These are phyloP conservation scores for Trichoderma koningii DNA, from an alignment of 2,329 filamentous ascomycete genomes.

Conservation along the genomic window DNA sequence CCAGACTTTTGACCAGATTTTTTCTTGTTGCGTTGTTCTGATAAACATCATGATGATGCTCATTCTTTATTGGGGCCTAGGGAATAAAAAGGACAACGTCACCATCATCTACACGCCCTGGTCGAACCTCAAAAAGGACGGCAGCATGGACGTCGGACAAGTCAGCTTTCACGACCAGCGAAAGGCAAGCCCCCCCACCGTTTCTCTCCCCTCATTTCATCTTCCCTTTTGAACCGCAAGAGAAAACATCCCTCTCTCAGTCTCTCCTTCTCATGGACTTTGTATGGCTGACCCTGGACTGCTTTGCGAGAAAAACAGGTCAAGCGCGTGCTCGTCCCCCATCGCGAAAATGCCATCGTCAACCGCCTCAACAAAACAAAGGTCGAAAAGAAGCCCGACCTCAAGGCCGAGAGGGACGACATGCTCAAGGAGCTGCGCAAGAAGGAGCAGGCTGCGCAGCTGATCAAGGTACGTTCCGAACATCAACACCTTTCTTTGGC, in stretches of 20 bases:
- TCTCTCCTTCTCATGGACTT: not conserved
- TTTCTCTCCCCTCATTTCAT: no score
- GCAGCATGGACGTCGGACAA: conserved; percentile 92
- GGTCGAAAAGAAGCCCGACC: conserved; percentile 81
- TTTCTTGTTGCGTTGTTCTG: no score
- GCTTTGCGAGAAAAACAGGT: conserved; percentile 56
- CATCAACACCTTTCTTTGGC: not conserved
- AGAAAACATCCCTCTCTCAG: not conserved
- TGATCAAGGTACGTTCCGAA: conserved; percentile 58
- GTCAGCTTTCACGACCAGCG: conserved; percentile 91
- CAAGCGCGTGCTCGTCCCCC: conserved; percentile 75
- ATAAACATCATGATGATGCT: no score
- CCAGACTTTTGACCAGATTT: no score
- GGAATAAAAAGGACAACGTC: conserved; percentile 98
- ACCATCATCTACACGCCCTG: conserved; percentile 97
- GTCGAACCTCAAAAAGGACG: conserved; percentile 94
- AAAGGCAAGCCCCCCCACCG: conserved; percentile 47
- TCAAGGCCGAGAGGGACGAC: conserved; percentile 80
- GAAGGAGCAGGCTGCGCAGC: conserved; percentile 64
- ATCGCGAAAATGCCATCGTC: conserved; percentile 85
- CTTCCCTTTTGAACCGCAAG: not conserved
- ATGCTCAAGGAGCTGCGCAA: conserved; percentile 70
- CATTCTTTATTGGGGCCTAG: conserved; percentile 44
- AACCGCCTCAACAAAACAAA: conserved; percentile 99
- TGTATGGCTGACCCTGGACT: no score